Conservation (phyloP, 805 yeast genomes). For the Starmerella ratchasimensis region DNA sequence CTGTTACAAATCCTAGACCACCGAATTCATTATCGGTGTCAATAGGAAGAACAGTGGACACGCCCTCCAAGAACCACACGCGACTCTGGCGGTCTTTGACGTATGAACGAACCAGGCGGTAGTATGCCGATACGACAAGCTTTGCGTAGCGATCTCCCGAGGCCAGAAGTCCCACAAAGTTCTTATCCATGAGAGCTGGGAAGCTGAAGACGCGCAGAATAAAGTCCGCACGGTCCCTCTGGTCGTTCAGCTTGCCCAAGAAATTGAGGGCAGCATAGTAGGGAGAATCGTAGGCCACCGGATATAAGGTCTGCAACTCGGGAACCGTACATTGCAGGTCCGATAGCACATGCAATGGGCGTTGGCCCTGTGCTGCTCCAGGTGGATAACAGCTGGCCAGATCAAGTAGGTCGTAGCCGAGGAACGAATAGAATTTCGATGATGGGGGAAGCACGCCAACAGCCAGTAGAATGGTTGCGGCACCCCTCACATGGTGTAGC, state of each 20-base stretch:
- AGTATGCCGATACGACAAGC: constrained; percentile 82
- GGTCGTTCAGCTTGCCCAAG: constrained; percentile 63
- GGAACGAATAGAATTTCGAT: constrained; percentile 52
- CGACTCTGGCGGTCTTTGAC: constrained; percentile 77
- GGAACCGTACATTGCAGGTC: constrained; percentile 57
- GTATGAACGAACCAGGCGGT: constrained; percentile 63
- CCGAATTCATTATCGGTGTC: constrained; percentile 75
- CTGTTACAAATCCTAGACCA: constrained; percentile 39
- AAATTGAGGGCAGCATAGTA: constrained; percentile 78
- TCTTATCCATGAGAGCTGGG: constrained; percentile 79
- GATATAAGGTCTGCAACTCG: constrained; percentile 72
- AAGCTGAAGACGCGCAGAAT: constrained; percentile 79
- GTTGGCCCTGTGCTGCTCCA: constrained; percentile 1
- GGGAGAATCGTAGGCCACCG: constrained; percentile 71
- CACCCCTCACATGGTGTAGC: constrained; percentile 95
- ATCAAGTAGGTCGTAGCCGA: constrained; percentile 82
- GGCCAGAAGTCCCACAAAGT: constrained; percentile 61
- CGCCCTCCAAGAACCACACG: constrained; percentile 92
- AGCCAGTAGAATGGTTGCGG: constrained; percentile 87
- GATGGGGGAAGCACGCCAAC: constrained; percentile 81
- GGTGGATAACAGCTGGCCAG: constrained; percentile 43
- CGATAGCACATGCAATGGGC: constrained; percentile 18
- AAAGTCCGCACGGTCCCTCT: constrained; percentile 71
- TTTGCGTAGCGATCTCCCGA: constrained; percentile 77
- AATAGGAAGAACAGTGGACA: constrained; percentile 72